Percentiles rank a stretch among this genome's conserved stretches.
These are phyloP conservation scores for Biancaea sappan DNA, from an alignment of 306 rosid species.

Conservation along the genomic window DNA sequence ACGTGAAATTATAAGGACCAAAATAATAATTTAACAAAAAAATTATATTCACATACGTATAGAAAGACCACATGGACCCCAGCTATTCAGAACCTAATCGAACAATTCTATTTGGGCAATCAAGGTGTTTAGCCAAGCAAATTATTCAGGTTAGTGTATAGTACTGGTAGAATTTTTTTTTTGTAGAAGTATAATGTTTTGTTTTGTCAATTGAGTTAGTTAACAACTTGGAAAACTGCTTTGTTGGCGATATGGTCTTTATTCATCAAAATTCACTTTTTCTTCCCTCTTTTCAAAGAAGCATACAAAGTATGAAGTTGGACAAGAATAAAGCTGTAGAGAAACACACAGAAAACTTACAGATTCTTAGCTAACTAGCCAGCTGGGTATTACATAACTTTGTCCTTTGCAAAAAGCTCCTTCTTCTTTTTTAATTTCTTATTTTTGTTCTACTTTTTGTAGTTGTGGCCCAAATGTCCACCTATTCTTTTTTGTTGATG, in stretches of 20 bases:
- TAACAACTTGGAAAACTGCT: background rate
- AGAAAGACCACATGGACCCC: too few species aligned
- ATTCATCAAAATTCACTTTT: background rate
- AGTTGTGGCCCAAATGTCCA: background rate
- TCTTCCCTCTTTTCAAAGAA: background rate
- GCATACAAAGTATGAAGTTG: background rate
- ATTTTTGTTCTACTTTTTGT: background rate
- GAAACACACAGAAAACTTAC: slow-evolving; percentile 11
- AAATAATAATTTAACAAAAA: too few species aligned
- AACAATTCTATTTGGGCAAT: too few species aligned
- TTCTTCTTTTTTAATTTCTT: background rate
- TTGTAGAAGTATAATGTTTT: too few species aligned
- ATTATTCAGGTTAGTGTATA: too few species aligned
- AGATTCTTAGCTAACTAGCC: background rate
- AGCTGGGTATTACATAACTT: background rate
- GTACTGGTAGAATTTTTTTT: too few species aligned
- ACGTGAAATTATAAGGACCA: too few species aligned
- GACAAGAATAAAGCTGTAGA: slow-evolving; percentile 5
- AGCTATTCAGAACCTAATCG: too few species aligned
- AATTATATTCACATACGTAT: too few species aligned
- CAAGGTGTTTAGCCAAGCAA: too few species aligned
- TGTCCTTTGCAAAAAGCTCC: background rate
- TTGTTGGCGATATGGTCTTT: too few species aligned
- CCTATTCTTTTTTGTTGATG: background rate
- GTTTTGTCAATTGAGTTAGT: too few species aligned